phyloP scores from a whole-genome alignment of 768 basidiomycete genomes.

The Amanita phalloides region DNA sequence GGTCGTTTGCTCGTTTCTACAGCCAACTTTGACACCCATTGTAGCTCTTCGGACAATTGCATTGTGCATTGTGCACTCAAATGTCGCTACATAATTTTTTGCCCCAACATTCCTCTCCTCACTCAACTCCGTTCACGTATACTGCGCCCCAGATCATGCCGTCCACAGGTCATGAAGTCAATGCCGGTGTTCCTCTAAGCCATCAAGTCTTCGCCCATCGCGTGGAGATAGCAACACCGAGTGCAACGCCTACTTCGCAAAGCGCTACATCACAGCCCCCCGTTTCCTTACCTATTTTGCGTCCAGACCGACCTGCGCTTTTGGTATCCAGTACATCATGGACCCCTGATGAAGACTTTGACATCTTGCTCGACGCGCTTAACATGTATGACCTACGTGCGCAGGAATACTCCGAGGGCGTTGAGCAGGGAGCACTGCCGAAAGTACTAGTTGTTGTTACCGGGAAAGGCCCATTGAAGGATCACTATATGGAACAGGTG shows the following conservation, averaged over 20 bases:
- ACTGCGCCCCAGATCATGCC: constrained; percentile 12
- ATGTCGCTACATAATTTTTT: constrained; percentile 36
- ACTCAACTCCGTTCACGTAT: constrained; percentile 54
- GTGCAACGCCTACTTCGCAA: constrained; percentile 16
- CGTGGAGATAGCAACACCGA: constrained; percentile 7
- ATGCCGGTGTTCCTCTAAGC: constrained; percentile 6
- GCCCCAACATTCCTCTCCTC: constrained; percentile 38
- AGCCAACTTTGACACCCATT: background rate
- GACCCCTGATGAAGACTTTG: constrained; percentile 96
- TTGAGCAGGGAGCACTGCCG: constrained; percentile 34
- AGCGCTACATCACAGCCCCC: constrained; percentile 21
- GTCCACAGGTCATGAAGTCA: constrained; percentile 5
- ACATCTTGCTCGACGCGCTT: constrained; percentile 71
- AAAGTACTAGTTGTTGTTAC: constrained; percentile 79
- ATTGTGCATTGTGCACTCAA: constrained; percentile 22
- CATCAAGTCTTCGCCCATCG: background rate
- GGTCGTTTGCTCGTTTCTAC: background rate
- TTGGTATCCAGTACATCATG: constrained; percentile 91
- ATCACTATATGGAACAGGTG: constrained; percentile 64
- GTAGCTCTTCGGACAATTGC: constrained; percentile 42
- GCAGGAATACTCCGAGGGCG: constrained; percentile 10
- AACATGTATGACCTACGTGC: constrained; percentile 56
- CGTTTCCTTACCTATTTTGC: constrained; percentile 33
- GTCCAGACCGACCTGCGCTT: constrained; percentile 72
- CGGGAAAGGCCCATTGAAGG: constrained; percentile 76